Percentiles rank a stretch among this genome's conserved stretches.
Conservation (phyloP, 139 green algal species). For the Marvania coccoides region DNA sequence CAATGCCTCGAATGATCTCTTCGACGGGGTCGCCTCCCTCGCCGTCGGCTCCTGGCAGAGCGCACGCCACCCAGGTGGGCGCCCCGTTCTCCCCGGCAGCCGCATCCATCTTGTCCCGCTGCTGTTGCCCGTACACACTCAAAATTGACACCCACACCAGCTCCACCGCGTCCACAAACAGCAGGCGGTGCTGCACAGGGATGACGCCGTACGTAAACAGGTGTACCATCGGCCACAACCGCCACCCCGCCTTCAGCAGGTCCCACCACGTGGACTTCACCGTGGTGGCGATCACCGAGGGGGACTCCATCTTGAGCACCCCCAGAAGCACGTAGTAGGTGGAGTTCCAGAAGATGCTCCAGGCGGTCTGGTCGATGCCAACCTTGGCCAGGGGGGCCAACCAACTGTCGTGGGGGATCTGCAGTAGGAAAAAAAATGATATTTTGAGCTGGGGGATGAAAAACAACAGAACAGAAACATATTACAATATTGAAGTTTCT, state of each 20-base stretch:
- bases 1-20: conserved; percentile 12
- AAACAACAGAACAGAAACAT: neutral
- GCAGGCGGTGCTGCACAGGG: conserved; percentile 38
- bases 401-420: neutral
- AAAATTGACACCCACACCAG: conserved; percentile 24
- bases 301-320: conserved; percentile 19
- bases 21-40: conserved; percentile 11
- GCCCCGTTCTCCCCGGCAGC: neutral
- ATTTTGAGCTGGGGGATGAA: neutral
- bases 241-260: conserved; percentile 39
- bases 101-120: neutral
- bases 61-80: conserved; percentile 1
- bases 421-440: neutral
- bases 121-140: conserved; percentile 20
- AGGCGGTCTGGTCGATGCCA: conserved; percentile 35
- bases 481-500: too few relatives aligned
- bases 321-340: conserved; percentile 32
- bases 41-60: conserved; percentile 2
- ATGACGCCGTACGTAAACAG: conserved; percentile 43
- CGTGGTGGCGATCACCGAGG: conserved; percentile 7
- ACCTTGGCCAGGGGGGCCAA: conserved; percentile 25
- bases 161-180: conserved; percentile 49
- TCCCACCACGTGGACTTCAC: conserved; percentile 16
- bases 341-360: conserved; percentile 26
- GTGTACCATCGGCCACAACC: conserved; percentile 48